Evolutionary conservation across 2,329 filamentous ascomycete species (phyloP), one percentile per base, ranked within the genome.

Genomic region (Cercospora nicotianae): DNA sequence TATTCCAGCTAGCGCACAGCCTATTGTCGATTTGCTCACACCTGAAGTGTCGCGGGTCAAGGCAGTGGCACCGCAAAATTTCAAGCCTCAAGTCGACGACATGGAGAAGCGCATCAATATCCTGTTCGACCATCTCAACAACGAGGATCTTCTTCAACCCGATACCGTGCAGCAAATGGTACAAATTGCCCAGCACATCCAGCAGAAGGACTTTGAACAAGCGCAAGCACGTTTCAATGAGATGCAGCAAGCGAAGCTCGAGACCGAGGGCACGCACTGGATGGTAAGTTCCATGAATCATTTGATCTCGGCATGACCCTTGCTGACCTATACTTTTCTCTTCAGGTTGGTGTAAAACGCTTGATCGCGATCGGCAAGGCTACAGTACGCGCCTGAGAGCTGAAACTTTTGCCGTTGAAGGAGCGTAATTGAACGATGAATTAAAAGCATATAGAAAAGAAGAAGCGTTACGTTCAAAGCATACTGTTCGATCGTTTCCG

Each of bases 111-210:
- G 95, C 30, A 86, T 99, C 67, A 74, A 91, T 75, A 89, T 97
- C 60, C 84, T 99, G n/a, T 98, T 97, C 78, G 94, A 99, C 77
- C 93, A 97, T 79, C 85, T 99, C 58, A 99, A 98, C 85, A 98
- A 98, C 73, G 91, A 94, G 76, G 94, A 98, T 76, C 84, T 97
- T 48, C 84, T 98, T 64, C 91, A 91, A 81, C 87, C 91, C 1
- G 90, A 91, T 75, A 97, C 91, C 0, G 87, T 94, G 60, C 84
- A 87, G 69, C 84, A 89, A 77, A 83, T 94, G 74, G 83, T 84
- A 8, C 82, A 88, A 74, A 81, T 93, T 31, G 76, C 78, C 23
- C 75, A 75, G 64, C 76, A 78, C 51, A 73, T 84, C 12, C 76
- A 81, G 57, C 73, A 72, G 10, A 79, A 79, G 68, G 77, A 83